Conservation (phyloP, 73 alveolate genomes). For the Paramecium caudatum region DNA sequence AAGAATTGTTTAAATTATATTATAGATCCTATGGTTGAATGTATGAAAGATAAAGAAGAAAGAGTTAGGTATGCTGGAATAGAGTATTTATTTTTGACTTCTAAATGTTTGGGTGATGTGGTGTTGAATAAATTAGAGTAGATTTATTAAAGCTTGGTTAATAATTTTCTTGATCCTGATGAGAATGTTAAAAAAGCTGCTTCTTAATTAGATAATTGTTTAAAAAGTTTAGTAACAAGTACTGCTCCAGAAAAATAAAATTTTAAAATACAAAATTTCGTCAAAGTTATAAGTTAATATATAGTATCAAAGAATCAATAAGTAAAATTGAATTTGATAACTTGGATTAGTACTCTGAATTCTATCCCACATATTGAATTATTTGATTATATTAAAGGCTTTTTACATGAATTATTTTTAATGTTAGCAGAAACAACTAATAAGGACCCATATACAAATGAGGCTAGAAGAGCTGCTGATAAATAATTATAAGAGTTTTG, state of each 20-base stretch:
- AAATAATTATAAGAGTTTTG: slow-evolving; percentile 40
- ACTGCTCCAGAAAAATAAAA: slow-evolving; percentile 59
- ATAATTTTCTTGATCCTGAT: slow-evolving; percentile 41
- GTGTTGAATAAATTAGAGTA: slow-evolving; percentile 34
- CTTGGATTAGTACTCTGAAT: slow-evolving; percentile 60
- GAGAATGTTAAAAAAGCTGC: slow-evolving; percentile 60
- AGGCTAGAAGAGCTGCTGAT: neutral
- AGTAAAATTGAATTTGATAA: slow-evolving; percentile 31
- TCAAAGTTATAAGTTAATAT: neutral
- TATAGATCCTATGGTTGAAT: slow-evolving; percentile 35
- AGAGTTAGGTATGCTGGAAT: slow-evolving; percentile 65
- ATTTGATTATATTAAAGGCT: slow-evolving; percentile 18
- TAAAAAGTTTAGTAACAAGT: slow-evolving; percentile 64
- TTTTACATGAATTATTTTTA: slow-evolving; percentile 19
- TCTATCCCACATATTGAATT: slow-evolving; percentile 61
- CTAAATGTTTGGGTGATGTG: neutral
- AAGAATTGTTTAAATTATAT: slow-evolving; percentile 13
- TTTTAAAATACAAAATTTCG: slow-evolving; percentile 13
- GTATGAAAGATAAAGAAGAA: slow-evolving; percentile 59
- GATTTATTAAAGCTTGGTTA: neutral
- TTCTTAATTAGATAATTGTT: slow-evolving; percentile 50
- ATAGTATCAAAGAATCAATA: slow-evolving; percentile 17
- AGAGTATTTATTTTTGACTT: slow-evolving; percentile 58
- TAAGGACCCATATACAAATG: slow-evolving; percentile 45
- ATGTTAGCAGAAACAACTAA: slow-evolving; percentile 27